Conservation (phyloP, 2,329 filamentous ascomycete species). For the Venturiaceae sp. region DNA sequence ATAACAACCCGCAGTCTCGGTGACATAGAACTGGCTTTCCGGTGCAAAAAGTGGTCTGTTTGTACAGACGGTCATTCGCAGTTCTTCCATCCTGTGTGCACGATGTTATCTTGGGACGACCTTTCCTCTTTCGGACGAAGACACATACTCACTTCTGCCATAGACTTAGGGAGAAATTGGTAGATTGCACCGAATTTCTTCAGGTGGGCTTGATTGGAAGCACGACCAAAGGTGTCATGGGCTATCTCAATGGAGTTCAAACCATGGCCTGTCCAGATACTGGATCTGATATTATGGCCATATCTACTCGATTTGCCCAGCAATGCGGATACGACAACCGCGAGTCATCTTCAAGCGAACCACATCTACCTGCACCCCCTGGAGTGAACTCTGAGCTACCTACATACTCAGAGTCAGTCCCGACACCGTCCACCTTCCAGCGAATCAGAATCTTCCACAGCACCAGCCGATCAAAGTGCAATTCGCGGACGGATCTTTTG, state of each 20-base stretch:
- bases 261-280: not conserved
- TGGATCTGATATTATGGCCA: not conserved
- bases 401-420: too few species aligned
- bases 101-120: not conserved
- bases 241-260: not conserved
- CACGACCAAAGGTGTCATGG: not conserved
- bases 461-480: too few species aligned
- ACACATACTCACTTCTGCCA: not conserved
- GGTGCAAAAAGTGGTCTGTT: too few species aligned
- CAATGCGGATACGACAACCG: too few species aligned
- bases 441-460: too few species aligned
- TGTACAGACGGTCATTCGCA: too few species aligned
- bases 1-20: too few species aligned
- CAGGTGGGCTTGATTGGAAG: not conserved
- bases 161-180: not conserved
- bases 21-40: too few species aligned
- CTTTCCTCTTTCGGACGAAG: not conserved
- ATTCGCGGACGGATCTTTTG: not conserved
- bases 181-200: not conserved
- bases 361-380: too few species aligned
- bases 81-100: not conserved
- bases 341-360: too few species aligned
- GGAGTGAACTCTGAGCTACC: too few species aligned
- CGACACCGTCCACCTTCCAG: too few species aligned
- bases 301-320: not conserved